phyloP scores from a whole-genome alignment of 2,329 filamentous ascomycete species.

The Exophiala calicioides region DNA sequence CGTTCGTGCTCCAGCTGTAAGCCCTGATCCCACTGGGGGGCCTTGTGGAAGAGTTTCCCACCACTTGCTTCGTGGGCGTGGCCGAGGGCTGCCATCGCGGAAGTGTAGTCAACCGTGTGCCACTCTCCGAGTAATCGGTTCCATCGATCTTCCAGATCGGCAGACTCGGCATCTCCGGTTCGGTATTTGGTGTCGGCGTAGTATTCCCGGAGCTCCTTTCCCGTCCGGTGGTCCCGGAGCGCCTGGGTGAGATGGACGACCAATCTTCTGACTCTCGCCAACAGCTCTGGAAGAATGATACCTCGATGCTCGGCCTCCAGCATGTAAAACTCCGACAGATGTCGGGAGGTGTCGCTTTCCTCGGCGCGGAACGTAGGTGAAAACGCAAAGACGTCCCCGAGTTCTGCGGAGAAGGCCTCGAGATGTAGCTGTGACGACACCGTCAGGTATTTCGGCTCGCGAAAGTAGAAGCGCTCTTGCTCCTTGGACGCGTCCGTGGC shows the following conservation, averaged over 20 bases:
- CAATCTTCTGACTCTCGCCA: slow-evolving; percentile 78
- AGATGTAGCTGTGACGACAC: slow-evolving; percentile 94
- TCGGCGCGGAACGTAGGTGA: slow-evolving; percentile 94
- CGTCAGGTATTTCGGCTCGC: slow-evolving; percentile 85
- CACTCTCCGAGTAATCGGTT: slow-evolving; percentile 65
- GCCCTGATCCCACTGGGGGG: slow-evolving; percentile 69
- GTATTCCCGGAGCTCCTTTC: slow-evolving; percentile 56
- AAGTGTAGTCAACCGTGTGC: slow-evolving; percentile 79
- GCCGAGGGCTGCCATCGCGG: slow-evolving; percentile 71
- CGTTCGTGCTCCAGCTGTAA: slow-evolving; percentile 92
- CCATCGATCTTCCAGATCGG: slow-evolving; percentile 63
- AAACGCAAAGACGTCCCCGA: slow-evolving; percentile 90
- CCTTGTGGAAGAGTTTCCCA: slow-evolving; percentile 61
- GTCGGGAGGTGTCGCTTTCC: slow-evolving; percentile 86
- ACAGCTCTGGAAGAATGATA: slow-evolving; percentile 68
- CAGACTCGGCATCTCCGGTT: slow-evolving; percentile 13
- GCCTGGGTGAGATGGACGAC: slow-evolving; percentile 49
- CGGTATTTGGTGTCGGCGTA: slow-evolving; percentile 27
- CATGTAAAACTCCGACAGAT: slow-evolving; percentile 99
- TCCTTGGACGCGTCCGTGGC: slow-evolving; percentile 34
- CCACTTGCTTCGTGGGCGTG: slow-evolving; percentile 54
- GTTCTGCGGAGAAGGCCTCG: slow-evolving; percentile 83
- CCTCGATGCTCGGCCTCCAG: slow-evolving; percentile 84
- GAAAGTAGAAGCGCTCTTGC: slow-evolving; percentile 68
- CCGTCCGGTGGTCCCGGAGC: slow-evolving; percentile 37